phyloP scores from a whole-genome alignment of 139 green algal genomes.

The Tetraselmis striata region DNA sequence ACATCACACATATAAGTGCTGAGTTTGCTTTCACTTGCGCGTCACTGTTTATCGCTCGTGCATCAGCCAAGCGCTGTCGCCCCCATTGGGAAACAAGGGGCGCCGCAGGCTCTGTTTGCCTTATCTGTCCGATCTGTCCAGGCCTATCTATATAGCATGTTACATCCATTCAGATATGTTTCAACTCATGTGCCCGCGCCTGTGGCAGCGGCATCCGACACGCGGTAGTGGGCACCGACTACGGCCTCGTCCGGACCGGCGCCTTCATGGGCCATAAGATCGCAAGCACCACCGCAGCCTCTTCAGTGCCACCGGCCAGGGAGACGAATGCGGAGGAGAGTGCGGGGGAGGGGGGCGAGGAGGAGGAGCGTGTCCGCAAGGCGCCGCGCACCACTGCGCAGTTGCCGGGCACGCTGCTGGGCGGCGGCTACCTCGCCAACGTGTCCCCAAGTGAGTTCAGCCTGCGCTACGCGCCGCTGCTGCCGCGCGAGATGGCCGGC shows the following conservation, averaged over 20 bases:
- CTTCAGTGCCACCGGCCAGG: neutral
- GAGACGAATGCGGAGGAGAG: neutral
- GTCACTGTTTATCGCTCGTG: no score
- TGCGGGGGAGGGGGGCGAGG: neutral
- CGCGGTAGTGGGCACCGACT: slow-evolving; percentile 76
- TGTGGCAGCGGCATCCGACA: slow-evolving; percentile 58
- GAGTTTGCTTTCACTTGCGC: no score
- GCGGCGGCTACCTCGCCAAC: slow-evolving; percentile 53
- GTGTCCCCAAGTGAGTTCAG: slow-evolving; percentile 49
- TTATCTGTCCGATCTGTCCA: no score
- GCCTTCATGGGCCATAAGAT: slow-evolving; percentile 85
- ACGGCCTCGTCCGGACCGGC: slow-evolving; percentile 68
- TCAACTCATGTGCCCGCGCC: no score
- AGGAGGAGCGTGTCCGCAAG: neutral
- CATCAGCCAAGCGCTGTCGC: no score
- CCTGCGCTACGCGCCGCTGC: slow-evolving; percentile 28
- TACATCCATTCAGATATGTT: no score
- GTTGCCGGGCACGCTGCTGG: slow-evolving; percentile 4
- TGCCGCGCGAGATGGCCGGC: slow-evolving; percentile 61
- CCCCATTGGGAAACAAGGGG: no score
- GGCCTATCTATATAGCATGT: no score
- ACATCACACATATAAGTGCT: no score
- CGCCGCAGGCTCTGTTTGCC: no score
- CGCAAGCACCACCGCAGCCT: slow-evolving; percentile 6
- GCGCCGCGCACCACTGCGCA: no score